Percentiles rank a stretch among this genome's conserved stretches.
Conservation (phyloP, 2,329 filamentous ascomycete genomes). For the Rutstroemia sp. region DNA sequence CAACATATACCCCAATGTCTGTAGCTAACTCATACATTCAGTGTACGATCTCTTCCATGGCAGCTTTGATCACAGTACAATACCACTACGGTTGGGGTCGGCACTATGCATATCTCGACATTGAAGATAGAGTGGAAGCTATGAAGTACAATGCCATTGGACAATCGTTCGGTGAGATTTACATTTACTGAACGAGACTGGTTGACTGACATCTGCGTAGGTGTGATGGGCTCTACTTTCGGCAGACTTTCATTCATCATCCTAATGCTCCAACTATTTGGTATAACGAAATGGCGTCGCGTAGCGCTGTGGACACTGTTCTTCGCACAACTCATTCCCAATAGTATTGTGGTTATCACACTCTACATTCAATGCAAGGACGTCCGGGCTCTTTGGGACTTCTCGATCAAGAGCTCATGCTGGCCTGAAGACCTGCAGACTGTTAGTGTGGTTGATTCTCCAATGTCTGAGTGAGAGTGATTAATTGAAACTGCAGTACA, state of each 20-base stretch:
- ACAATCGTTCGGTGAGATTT: slow-evolving; percentile 11
- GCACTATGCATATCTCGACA: slow-evolving; percentile 14
- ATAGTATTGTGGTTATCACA: slow-evolving; percentile 7
- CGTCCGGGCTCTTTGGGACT: slow-evolving; percentile 13
- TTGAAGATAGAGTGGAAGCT: slow-evolving; percentile 6
- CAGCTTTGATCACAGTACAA: slow-evolving; percentile 6
- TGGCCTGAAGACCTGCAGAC: slow-evolving; percentile 9
- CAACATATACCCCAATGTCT: no score
- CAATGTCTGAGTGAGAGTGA: not conserved
- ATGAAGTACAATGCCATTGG: slow-evolving; percentile 14
- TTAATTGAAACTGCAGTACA: not conserved
- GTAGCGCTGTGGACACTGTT: slow-evolving; percentile 11
- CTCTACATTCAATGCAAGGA: slow-evolving; percentile 14
- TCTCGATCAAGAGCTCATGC: slow-evolving; percentile 5
- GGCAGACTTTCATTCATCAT: slow-evolving; percentile 13
- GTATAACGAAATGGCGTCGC: slow-evolving; percentile 4
- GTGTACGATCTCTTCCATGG: slow-evolving; percentile 4
- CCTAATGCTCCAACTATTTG: slow-evolving; percentile 16
- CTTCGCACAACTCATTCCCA: slow-evolving; percentile 9
- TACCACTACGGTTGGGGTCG: slow-evolving; percentile 17
- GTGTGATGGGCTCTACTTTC: slow-evolving; percentile 15
- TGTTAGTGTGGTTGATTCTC: slow-evolving; percentile 2
- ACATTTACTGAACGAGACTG: not conserved
- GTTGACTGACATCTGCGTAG: not conserved
- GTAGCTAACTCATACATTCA: not conserved